These are phyloP conservation scores for Chamaecyparis obtusa DNA, from an alignment of 75 land plant genomes.

Conservation along the genomic window DNA sequence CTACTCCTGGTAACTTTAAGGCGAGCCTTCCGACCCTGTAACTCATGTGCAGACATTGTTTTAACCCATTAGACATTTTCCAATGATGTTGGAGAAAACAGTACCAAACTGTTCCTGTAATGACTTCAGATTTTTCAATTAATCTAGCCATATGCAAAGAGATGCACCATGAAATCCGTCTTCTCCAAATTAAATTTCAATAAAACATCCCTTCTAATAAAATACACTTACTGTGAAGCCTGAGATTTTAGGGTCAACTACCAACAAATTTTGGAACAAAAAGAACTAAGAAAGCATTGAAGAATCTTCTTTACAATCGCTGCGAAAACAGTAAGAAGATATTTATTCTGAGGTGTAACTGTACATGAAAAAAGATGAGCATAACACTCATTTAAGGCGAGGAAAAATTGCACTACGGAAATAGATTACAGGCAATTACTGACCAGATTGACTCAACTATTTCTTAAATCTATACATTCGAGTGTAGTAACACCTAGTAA, in stretches of 20 bases:
- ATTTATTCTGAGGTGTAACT: not conserved
- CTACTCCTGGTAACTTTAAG: conserved; percentile 57
- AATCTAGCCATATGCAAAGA: not conserved
- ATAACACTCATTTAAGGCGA: not conserved
- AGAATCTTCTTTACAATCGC: not conserved
- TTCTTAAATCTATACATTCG: not conserved
- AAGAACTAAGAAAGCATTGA: not conserved
- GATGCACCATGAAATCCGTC: not conserved
- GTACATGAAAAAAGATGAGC: not conserved
- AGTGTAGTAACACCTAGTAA: not conserved
- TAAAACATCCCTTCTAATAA: not conserved
- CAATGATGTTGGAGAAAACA: not conserved
- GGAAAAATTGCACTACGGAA: not conserved
- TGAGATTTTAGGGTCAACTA: not conserved
- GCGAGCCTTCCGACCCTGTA: conserved; percentile 71
- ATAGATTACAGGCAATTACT: not conserved
- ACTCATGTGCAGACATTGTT: not conserved
- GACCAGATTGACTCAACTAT: not conserved
- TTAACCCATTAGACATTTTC: not conserved
- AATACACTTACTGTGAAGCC: not conserved
- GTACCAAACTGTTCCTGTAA: not conserved
- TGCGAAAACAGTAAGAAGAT: not conserved
- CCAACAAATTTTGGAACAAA: not conserved
- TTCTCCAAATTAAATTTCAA: not conserved
- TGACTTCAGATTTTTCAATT: not conserved